Evolutionary conservation across 345 rosid species (phyloP), one percentile per base, ranked within the genome.

Genomic region (Linum trigynum): DNA sequence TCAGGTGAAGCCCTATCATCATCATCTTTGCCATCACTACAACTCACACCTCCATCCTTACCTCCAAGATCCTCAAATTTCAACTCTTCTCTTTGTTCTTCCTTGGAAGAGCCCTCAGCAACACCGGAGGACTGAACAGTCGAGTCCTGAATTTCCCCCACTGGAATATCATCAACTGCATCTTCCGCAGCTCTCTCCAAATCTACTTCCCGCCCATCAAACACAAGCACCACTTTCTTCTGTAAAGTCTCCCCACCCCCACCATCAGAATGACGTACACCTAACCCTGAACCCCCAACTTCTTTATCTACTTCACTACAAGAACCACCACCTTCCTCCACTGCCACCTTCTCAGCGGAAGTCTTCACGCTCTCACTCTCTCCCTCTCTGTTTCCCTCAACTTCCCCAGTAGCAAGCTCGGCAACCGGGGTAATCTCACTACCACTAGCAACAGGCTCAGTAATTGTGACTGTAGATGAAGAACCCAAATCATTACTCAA

Each of bases 271-370:
- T 75, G 69, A 15, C 51, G 69, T 23, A 67, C 81, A 43, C 68
- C 76, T 50, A 84, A 76, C 41, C 82, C 76, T 74, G 69, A 51
- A 61, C 71, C 81, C 77, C 74, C 84, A 67, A 80, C 81, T 77
- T 71, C 71, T 61, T 68, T 56, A 61, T 80, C 84, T 41, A 64
- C 84, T 50, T 74, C 81, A 38, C 72, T 70, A 71, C 71, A 69
- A 72, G 78, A 57, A 16, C 38, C 77, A 23, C 71, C 78, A 37
- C 71, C 78, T 62, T 61, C 83, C 55, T 57, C 69, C 10, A 35
- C 64, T 40, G 35, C 73, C 16, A 3, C 50, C 39, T 10, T 39
- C 71, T 61, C 80, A 39, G n/a, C 23, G 9, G 59, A 55, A 32
- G 68, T 56, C 15, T 23, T 23, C 32, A 23, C 32, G 32, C 32